Evolutionary conservation across 768 basidiomycete species (phyloP).

Genomic region (Suillus subalutaceus): DNA sequence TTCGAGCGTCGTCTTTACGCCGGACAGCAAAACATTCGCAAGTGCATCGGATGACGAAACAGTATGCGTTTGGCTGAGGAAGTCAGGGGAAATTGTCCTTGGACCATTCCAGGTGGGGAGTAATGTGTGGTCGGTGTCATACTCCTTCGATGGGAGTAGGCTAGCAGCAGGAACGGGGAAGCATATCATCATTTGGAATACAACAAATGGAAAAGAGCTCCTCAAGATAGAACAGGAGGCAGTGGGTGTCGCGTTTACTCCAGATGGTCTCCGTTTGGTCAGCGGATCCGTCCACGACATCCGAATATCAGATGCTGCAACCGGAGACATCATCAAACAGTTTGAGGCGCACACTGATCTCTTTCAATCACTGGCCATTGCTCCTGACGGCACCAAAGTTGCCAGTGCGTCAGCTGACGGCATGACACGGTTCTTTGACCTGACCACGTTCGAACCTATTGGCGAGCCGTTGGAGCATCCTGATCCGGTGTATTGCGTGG

Average conservation of each 20-base stretch:
- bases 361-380: neutral
- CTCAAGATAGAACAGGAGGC: neutral
- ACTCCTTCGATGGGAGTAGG: slow-evolving; percentile 8
- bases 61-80: neutral
- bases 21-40: slow-evolving; percentile 37
- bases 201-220: neutral
- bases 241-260: neutral
- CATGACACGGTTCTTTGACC: neutral
- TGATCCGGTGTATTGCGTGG: neutral
- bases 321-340: neutral
- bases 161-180: slow-evolving; percentile 14
- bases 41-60: neutral
- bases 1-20: slow-evolving; percentile 89
- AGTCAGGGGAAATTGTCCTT: neutral
- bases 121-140: neutral
- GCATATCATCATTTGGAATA: neutral
- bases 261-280: neutral
- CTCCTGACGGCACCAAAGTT: neutral
- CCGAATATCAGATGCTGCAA: neutral
- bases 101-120: neutral
- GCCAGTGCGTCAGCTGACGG: neutral
- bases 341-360: neutral
- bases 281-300: neutral
- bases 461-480: slow-evolving; percentile 1
- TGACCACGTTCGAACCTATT: neutral